Evolutionary conservation across 495 filamentous ascomycete genomes (phyloP), one percentile per base, ranked within the genome.

Genomic region (Penicillium robsamsonii): DNA sequence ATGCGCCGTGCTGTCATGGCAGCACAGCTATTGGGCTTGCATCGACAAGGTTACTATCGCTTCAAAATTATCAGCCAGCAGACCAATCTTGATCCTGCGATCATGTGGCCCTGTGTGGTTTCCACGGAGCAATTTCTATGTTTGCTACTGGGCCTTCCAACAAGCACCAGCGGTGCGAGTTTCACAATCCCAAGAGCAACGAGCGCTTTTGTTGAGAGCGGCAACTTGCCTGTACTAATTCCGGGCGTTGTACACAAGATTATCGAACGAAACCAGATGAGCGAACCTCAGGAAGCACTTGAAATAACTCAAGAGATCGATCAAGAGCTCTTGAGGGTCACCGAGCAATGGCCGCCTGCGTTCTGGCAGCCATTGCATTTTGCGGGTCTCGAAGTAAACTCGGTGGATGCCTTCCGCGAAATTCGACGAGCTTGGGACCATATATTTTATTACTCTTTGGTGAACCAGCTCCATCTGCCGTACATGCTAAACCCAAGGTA

Each of bases 361-460:
- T 44, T 44, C 41, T 44, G 41, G 41, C 41, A 18, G 20, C 41
- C 41, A 44, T 44, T 44, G 9, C 17, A 20, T 15, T 10, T 44
- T 25, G 41, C 41, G 9, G 70, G 25, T 30, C 49, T 44, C 5
- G 35, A 13, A n/a, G 43, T 53, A 53, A 25, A 56, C 30, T 42
- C 46, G 11, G 41, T 10, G 15, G 35, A 9, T 24, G 52, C 25
- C 12, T 61, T 50, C 42, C 62, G 17, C n/a, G 46, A 49, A 50
- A 57, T 35, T 48, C 30, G 12, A 29, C 51, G 42, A 41, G 46
- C 44, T 27, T 65, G 70, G 46, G 55, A 62, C 7, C 77, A 78
- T 50, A 70, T 81, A 29, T 50, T 54, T 15, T 74, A 73, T 51
- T 72, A 76, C 49, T 69, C 77, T 24, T 57, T 70, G 40, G 50